Percentiles rank a stretch among this genome's conserved stretches.
Conservation (phyloP, 495 filamentous ascomycete genomes). For the Tuber indicum region DNA sequence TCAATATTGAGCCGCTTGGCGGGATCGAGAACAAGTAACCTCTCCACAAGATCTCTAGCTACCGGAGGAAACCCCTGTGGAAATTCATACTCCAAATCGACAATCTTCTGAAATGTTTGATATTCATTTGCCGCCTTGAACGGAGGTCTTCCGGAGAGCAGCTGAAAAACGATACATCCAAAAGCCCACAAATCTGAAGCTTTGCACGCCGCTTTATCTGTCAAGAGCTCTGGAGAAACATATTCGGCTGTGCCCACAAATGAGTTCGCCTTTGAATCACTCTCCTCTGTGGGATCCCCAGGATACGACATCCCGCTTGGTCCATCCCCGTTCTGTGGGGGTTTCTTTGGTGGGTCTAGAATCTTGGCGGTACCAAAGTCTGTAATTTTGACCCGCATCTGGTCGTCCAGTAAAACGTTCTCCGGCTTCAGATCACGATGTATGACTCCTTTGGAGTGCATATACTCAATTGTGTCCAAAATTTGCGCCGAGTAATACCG, state of each 20-base stretch:
- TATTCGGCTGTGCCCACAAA: slow-evolving; percentile 99
- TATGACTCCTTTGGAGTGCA: slow-evolving; percentile 94
- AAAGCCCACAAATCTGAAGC: slow-evolving; percentile 98
- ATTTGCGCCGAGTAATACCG: slow-evolving; percentile 95
- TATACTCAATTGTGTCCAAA: slow-evolving; percentile 91
- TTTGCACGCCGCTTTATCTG: slow-evolving; percentile 94
- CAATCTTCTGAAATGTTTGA: slow-evolving; percentile 96
- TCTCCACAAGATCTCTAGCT: slow-evolving; percentile 85
- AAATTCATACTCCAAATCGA: slow-evolving; percentile 87
- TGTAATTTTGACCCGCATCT: slow-evolving; percentile 98
- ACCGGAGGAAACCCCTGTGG: slow-evolving; percentile 81
- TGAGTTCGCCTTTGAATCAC: slow-evolving; percentile 73
- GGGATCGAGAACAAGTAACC: slow-evolving; percentile 86
- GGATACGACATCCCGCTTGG: slow-evolving; percentile 29
- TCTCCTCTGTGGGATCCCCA: slow-evolving; percentile 51
- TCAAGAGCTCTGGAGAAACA: slow-evolving; percentile 91
- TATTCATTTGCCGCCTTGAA: slow-evolving; percentile 99
- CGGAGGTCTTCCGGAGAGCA: slow-evolving; percentile 84
- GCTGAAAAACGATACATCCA: slow-evolving; percentile 98
- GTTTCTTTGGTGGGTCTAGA: slow-evolving; percentile 59
- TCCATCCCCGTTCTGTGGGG: slow-evolving; percentile 44
- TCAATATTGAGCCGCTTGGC: slow-evolving; percentile 82
- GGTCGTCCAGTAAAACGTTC: slow-evolving; percentile 88
- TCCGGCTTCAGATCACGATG: slow-evolving; percentile 97
- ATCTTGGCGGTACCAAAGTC: slow-evolving; percentile 98